A percentile compares a stretch with the other conserved stretches of the same genome.
Evolutionary conservation across 2,329 filamentous ascomycete genomes (phyloP).

Genomic region (Keithomyces neogunnii): DNA sequence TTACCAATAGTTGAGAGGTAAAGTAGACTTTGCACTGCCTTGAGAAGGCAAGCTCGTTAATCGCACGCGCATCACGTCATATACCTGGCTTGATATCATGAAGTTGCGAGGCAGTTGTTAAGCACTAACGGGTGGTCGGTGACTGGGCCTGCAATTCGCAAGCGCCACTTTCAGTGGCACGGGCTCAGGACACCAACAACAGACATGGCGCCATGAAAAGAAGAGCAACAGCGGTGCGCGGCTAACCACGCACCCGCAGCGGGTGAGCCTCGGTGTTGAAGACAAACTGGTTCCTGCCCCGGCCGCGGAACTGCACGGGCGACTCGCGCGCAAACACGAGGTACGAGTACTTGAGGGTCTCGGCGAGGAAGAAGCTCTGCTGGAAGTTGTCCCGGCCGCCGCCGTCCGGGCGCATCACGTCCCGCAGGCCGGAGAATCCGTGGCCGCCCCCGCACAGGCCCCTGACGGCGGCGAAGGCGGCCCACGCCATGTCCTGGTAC

Average conservation of each 20-base stretch:
- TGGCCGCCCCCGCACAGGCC: constrained; percentile 51
- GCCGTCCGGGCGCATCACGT: constrained; percentile 58
- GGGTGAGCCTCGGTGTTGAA: constrained; percentile 44
- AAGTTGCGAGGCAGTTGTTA: too few species aligned
- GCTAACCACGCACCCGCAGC: constrained; percentile 16
- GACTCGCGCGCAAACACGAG: constrained; percentile 59
- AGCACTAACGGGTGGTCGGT: too few species aligned
- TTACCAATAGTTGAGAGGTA: too few species aligned
- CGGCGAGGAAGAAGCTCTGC: constrained; percentile 83
- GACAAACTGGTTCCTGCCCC: constrained; percentile 35
- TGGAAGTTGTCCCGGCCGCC: constrained; percentile 60
- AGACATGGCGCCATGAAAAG: too few species aligned
- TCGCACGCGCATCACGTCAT: too few species aligned
- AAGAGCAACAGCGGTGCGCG: too few species aligned
- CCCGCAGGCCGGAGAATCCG: constrained; percentile 55
- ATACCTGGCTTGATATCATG: too few species aligned
- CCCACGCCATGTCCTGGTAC: constrained; percentile 81
- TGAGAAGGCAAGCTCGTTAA: too few species aligned
- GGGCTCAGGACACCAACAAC: too few species aligned
- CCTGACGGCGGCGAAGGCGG: constrained; percentile 63
- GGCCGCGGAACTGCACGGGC: constrained; percentile 42
- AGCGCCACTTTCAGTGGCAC: too few species aligned
- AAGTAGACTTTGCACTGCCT: too few species aligned
- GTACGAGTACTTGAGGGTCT: constrained; percentile 79
- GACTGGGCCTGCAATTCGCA: too few species aligned